phyloP scores from a whole-genome alignment of 2,329 filamentous ascomycete genomes.

The Verruconis gallopava region DNA sequence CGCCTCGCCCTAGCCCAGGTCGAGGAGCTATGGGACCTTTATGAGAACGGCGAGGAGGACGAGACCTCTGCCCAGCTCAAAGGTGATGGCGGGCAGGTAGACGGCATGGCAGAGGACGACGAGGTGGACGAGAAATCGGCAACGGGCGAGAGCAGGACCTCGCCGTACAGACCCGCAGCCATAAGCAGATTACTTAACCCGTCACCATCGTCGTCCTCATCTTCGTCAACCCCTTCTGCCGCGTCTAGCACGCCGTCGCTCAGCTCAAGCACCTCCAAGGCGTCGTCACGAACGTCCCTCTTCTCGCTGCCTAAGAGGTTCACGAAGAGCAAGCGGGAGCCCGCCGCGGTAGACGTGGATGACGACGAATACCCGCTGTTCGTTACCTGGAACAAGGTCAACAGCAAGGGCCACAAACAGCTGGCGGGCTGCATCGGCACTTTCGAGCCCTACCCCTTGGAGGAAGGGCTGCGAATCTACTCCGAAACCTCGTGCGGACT shows the following conservation, averaged over 20 bases:
- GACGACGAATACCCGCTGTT: constrained; percentile 60
- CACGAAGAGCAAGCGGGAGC: constrained; percentile 20
- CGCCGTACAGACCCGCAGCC: constrained; percentile 25
- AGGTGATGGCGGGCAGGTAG: constrained; percentile 18
- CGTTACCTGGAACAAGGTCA: constrained; percentile 83
- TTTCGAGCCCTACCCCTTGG: constrained; percentile 66
- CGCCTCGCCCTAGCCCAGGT: constrained; percentile 55
- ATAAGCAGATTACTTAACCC: constrained; percentile 32
- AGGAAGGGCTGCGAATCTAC: constrained; percentile 62
- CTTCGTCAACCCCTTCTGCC: constrained; percentile 36
- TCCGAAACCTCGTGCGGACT: constrained; percentile 58
- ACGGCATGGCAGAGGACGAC: constrained; percentile 12
- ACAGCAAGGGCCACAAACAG: constrained; percentile 45
- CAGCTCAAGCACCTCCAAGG: constrained; percentile 18
- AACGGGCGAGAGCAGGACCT: constrained; percentile 11
- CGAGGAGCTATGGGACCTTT: constrained; percentile 52
- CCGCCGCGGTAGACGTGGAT: constrained; percentile 19
- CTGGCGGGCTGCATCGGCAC: constrained; percentile 95
- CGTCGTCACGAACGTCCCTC: constrained; percentile 19
- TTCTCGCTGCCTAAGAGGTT: constrained; percentile 21
- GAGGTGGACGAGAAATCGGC: constrained; percentile 10
- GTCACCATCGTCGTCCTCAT: constrained; percentile 32
- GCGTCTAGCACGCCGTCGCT: constrained; percentile 16
- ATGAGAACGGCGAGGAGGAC: constrained; percentile 27
- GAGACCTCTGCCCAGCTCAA: constrained; percentile 19